phyloP scores from a whole-genome alignment of 1,139 yeast species.

The Suhomyces guaymorum region DNA sequence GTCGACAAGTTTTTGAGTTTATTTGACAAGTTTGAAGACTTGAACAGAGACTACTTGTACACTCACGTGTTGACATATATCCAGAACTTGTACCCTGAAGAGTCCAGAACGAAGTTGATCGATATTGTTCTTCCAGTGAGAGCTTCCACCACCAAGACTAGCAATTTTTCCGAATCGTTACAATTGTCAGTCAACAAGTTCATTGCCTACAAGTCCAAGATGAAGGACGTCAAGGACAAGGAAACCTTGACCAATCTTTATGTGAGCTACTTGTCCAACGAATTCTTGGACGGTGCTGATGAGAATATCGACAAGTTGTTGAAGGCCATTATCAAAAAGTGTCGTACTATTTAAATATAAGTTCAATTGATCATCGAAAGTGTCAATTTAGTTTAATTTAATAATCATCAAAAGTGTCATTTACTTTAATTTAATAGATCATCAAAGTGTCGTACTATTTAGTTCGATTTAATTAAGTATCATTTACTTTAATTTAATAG shows the following conservation, averaged over 20 bases:
- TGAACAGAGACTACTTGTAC: constrained; percentile 68
- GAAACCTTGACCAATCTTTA: constrained; percentile 47
- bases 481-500: too few species aligned
- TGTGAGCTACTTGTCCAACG: constrained; percentile 38
- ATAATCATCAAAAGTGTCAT: too few species aligned
- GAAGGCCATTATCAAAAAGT: constrained; percentile 43
- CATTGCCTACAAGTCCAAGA: constrained; percentile 56
- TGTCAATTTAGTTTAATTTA: too few species aligned
- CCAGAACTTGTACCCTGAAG: constrained; percentile 37
- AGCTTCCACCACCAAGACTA: constrained; percentile 38
- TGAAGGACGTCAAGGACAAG: constrained; percentile 33
- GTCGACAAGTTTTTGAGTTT: constrained; percentile 51
- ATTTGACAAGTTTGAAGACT: constrained; percentile 65
- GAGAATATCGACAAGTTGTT: constrained; percentile 33
- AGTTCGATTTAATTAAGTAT: too few species aligned
- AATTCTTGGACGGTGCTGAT: constrained; percentile 37
- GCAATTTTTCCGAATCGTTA: constrained; percentile 56
- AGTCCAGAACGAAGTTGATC: constrained; percentile 46
- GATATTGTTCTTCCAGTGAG: constrained; percentile 73
- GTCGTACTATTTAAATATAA: constrained; percentile 22
- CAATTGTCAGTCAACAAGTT: constrained; percentile 74
- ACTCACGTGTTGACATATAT: constrained; percentile 62
- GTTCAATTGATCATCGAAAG: too few species aligned
- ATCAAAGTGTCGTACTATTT: too few species aligned
- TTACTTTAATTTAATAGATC: too few species aligned